Evolutionary conservation across 305 asterid species (phyloP), one percentile per base, ranked within the genome.

Genomic region (Ruellia speciosa): DNA sequence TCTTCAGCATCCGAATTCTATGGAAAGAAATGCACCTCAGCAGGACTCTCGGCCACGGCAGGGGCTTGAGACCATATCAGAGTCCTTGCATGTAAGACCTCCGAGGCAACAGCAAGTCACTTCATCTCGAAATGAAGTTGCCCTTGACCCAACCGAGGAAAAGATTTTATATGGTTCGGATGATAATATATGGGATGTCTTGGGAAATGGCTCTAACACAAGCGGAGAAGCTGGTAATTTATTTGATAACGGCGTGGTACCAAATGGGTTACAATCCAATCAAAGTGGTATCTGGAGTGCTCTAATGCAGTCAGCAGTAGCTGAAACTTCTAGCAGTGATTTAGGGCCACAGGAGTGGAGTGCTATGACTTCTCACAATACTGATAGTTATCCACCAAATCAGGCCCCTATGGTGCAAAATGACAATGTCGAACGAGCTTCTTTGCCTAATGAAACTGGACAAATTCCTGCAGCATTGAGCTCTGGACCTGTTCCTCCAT

Each of bases 281-380:
- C 86, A 84, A 70, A 77, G 82, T 77, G 96, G 96, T 54, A 82
- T 88, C 77, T 88, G 95, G 96, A 88, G 96, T 70, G 96, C 96
- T 62, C 90, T 88, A 64, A 88, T 88, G 96, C 96, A 85, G 69
- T 81, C 96, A 54, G 96, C 96, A 15, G 93, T 83, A 45, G 86
- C 84, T 17, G 96, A 88, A 71, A 78, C 85, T 64, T 82, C 93
- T 39, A 67, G 90, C 59, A 76, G 72, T 59, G 87, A 82, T 76
- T 19, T 71, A 58, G 72, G 78, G 61, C 72, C 77, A 60, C 88
- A 77, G 58, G 90, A 76, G 70, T 77, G 86, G 94, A 79, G 78
- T 74, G 88, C 88, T 74, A 65, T 77, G 71, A 71, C 54, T 54
- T 65, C 72, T 69, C 81, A 81, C 66, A 78, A 69, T 70, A 62